Conservation (phyloP, 176 grass and related monocot genomes). For the Oryza rufipogon region DNA sequence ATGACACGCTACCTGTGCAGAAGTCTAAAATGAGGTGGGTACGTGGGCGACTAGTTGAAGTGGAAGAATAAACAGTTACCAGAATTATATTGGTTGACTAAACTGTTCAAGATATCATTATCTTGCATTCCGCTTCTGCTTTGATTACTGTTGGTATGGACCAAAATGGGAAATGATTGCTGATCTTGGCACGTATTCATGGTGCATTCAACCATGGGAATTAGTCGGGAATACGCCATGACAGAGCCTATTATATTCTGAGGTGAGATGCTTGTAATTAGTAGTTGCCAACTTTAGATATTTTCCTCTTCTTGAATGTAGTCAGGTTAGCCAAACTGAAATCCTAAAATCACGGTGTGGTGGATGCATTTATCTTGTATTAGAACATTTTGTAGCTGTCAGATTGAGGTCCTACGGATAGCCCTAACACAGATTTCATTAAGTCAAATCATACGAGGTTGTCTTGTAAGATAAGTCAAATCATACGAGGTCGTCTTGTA, state of each 20-base stretch:
- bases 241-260: not conserved
- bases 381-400: not conserved
- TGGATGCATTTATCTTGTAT: not conserved
- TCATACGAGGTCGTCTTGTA: not conserved
- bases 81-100: not conserved
- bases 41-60: slow-evolving; percentile 58
- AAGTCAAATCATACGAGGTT: not conserved
- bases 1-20: slow-evolving; percentile 9
- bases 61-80: slow-evolving; percentile 23
- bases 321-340: slow-evolving; percentile 3
- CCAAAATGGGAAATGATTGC: not conserved
- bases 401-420: not conserved
- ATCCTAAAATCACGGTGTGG: not conserved
- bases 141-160: slow-evolving; percentile 10
- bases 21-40: slow-evolving; percentile 68
- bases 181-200: not conserved
- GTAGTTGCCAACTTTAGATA: slow-evolving; percentile 24
- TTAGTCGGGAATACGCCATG: not conserved
- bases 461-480: not conserved
- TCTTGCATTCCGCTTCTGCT: not conserved
- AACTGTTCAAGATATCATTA: not conserved
- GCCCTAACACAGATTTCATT: not conserved
- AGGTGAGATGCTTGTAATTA: slow-evolving; percentile 23
- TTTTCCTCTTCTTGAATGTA: not conserved
- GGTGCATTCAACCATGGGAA: not conserved